Percentiles rank a stretch among this genome's conserved stretches.
Evolutionary conservation across 176 grass and related monocot genomes (phyloP).

Genomic region (Thinopyrum elongatum): DNA sequence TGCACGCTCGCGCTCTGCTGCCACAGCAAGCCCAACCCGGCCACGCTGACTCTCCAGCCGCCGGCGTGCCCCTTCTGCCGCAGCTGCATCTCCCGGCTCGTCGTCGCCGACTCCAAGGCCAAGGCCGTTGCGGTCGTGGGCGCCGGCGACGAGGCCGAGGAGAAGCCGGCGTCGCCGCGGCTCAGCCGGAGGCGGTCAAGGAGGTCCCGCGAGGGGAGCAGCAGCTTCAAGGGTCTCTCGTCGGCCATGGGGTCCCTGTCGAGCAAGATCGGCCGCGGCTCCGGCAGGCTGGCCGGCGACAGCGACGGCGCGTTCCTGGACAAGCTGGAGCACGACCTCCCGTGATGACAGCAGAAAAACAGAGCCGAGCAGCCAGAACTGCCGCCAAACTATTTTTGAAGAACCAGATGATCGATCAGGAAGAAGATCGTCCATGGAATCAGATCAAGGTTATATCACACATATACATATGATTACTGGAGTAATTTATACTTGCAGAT

Average conservation of each 20-base stretch:
- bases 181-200: conserved; percentile 44
- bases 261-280: conserved; percentile 41
- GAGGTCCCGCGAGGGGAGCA: conserved; percentile 56
- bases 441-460: not conserved
- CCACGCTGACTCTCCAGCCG: conserved; percentile 33
- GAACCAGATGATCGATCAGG: not conserved
- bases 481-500: not conserved
- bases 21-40: conserved; percentile 79
- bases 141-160: conserved; percentile 24
- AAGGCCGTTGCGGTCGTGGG: not conserved
- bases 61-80: conserved; percentile 94
- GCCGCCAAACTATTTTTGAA: not conserved
- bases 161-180: conserved; percentile 33
- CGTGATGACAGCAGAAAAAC: not conserved
- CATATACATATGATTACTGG: not conserved
- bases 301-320: not conserved
- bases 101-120: conserved; percentile 45
- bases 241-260: conserved; percentile 45
- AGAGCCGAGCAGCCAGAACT: not conserved
- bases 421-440: not conserved
- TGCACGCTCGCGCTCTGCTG: conserved; percentile 95
- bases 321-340: not conserved
- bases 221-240: conserved; percentile 68
- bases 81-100: conserved; percentile 66
- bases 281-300: conserved; percentile 15